A percentile compares a stretch with the other conserved stretches of the same genome.
These are phyloP conservation scores for Aspergillus melleus DNA, from an alignment of 2,329 filamentous ascomycete genomes.

Conservation along the genomic window DNA sequence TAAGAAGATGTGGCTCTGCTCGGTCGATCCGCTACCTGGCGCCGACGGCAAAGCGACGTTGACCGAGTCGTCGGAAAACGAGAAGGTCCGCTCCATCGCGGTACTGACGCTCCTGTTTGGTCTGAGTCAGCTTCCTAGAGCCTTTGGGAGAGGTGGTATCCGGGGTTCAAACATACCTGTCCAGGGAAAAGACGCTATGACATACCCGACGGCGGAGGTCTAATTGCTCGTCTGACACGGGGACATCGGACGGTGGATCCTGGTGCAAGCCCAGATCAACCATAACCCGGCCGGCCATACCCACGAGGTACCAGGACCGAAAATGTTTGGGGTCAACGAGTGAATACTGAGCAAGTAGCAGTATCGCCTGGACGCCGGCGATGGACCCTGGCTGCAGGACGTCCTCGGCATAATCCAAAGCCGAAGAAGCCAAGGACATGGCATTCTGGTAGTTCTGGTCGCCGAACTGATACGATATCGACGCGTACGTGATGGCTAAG, in stretches of 20 bases:
- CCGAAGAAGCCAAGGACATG: slow-evolving; percentile 62
- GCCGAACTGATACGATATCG: slow-evolving; percentile 66
- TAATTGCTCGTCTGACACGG: slow-evolving; percentile 66
- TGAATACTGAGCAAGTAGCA: slow-evolving; percentile 85
- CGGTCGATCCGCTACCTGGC: slow-evolving; percentile 48
- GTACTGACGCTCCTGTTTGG: slow-evolving; percentile 74
- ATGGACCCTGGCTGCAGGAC: slow-evolving; percentile 84
- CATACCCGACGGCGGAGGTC: slow-evolving; percentile 82
- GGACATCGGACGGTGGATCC: slow-evolving; percentile 72
- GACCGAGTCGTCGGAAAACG: slow-evolving; percentile 86
- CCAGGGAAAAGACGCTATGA: slow-evolving; percentile 85
- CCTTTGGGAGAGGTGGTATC: background rate
- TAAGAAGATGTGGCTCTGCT: slow-evolving; percentile 49
- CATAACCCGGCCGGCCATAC: slow-evolving; percentile 82
- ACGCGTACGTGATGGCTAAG: slow-evolving; percentile 75
- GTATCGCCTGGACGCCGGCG: slow-evolving; percentile 80
- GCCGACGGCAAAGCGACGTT: slow-evolving; percentile 72
- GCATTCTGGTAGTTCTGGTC: slow-evolving; percentile 64
- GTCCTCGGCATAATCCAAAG: slow-evolving; percentile 74
- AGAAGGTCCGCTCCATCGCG: slow-evolving; percentile 83
- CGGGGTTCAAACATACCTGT: slow-evolving; percentile 61
- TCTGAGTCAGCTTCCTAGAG: background rate
- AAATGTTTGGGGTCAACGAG: slow-evolving; percentile 89
- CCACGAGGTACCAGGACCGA: slow-evolving; percentile 90
- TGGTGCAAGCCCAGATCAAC: slow-evolving; percentile 92